Conservation (phyloP, 345 rosid genomes). For the Fremontodendron californicum region DNA sequence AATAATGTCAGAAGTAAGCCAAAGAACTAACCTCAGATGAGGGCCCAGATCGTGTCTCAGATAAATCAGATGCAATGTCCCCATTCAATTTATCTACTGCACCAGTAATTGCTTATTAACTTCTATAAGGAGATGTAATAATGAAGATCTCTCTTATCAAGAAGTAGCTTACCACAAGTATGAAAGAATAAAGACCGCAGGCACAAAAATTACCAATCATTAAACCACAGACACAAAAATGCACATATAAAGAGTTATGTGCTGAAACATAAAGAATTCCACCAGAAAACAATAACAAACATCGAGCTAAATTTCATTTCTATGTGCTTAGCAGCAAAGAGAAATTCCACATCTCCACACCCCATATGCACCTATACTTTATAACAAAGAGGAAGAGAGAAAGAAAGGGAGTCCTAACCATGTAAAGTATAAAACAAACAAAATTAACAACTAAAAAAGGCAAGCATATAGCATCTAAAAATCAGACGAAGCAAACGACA, state of each 20-base stretch:
- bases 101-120: slow-evolving; percentile 29
- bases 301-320: background rate
- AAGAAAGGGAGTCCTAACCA: background rate
- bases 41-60: slow-evolving; percentile 33
- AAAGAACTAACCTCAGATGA: slow-evolving; percentile 47
- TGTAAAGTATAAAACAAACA: background rate
- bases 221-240: background rate
- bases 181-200: background rate
- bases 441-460: too few relatives aligned
- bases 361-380: background rate
- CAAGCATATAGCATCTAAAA: too few relatives aligned
- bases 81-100: slow-evolving; percentile 37
- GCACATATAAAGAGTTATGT: background rate
- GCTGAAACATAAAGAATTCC: background rate
- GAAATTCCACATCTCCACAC: background rate
- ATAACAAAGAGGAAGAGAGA: background rate
- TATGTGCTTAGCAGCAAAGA: background rate
- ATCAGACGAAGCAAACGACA: background rate
- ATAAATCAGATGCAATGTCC: slow-evolving; percentile 37
- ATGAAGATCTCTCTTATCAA: background rate
- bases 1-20: background rate
- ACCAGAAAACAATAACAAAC: background rate
- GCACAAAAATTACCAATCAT: background rate
- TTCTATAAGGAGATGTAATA: slow-evolving; percentile 13
- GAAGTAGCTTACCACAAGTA: background rate